Conservation (phyloP, 257 asterid genomes). For the Lycium barbarum region DNA sequence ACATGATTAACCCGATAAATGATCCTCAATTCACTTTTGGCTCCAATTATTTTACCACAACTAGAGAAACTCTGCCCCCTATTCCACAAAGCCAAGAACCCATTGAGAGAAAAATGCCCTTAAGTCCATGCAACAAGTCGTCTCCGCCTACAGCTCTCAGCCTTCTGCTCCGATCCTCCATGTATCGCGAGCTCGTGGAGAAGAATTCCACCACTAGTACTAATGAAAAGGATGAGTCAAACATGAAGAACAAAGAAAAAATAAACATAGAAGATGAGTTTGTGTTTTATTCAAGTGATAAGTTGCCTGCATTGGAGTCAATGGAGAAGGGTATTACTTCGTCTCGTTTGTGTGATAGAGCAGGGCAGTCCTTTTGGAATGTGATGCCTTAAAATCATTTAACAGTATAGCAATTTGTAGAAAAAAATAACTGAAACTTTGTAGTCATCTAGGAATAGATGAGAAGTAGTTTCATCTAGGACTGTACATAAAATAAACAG, state of each 20-base stretch:
- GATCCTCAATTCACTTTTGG: slow-evolving; percentile 39
- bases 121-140: slow-evolving; percentile 49
- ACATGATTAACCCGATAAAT: slow-evolving; percentile 34
- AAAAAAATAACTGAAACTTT: slow-evolving; percentile 22
- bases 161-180: slow-evolving; percentile 68
- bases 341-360: slow-evolving; percentile 29
- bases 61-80: slow-evolving; percentile 38
- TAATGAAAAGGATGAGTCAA: slow-evolving; percentile 28
- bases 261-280: slow-evolving; percentile 30
- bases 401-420: not conserved
- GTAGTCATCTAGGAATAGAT: slow-evolving; percentile 30
- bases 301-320: slow-evolving; percentile 36
- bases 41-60: slow-evolving; percentile 38
- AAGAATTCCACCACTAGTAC: slow-evolving; percentile 45
- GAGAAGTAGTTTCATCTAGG: slow-evolving; percentile 27
- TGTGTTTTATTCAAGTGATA: slow-evolving; percentile 36
- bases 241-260: slow-evolving; percentile 28
- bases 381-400: slow-evolving; percentile 24
- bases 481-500: slow-evolving; percentile 20
- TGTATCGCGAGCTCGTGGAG: slow-evolving; percentile 69
- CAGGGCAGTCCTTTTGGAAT: slow-evolving; percentile 40
- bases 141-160: slow-evolving; percentile 72
- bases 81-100: slow-evolving; percentile 59
- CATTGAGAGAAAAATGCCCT: slow-evolving; percentile 67
- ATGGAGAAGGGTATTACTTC: slow-evolving; percentile 31